phyloP scores from a whole-genome alignment of 345 rosid genomes.

The Eutrema japonicum region DNA sequence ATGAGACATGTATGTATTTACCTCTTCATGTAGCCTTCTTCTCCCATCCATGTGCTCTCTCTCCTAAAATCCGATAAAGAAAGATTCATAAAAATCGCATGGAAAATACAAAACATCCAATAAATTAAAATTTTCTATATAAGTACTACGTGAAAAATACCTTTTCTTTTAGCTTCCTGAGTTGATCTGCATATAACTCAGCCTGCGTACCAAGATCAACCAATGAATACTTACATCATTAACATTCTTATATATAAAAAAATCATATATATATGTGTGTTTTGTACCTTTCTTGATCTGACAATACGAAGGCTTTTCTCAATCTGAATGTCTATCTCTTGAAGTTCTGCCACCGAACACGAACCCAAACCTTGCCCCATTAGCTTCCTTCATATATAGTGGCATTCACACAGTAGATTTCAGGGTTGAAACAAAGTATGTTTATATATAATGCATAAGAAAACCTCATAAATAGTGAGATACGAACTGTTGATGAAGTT shows the following conservation, averaged over 20 bases:
- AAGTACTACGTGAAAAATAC: slow-evolving; percentile 36
- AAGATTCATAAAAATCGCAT: background rate
- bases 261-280: background rate
- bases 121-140: background rate
- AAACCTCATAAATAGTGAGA: background rate
- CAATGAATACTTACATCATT: slow-evolving; percentile 2
- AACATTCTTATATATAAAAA: background rate
- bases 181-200: slow-evolving; percentile 52
- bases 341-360: slow-evolving; percentile 57
- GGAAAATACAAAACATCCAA: background rate
- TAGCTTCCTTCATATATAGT: slow-evolving; percentile 55
- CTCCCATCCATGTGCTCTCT: slow-evolving; percentile 52
- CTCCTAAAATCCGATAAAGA: slow-evolving; percentile 50
- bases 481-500: slow-evolving; percentile 54
- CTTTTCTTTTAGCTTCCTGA: slow-evolving; percentile 51
- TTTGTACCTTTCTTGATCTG: slow-evolving; percentile 70
- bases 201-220: slow-evolving; percentile 45
- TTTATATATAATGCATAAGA: background rate
- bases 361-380: slow-evolving; percentile 58
- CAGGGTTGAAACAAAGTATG: slow-evolving; percentile 8
- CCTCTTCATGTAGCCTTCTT: slow-evolving; percentile 49
- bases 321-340: slow-evolving; percentile 50
- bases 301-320: slow-evolving; percentile 57
- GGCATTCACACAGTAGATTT: background rate
- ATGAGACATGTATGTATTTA: slow-evolving; percentile 20